These are phyloP conservation scores for Alloteropsis semialata DNA, from an alignment of 176 grass and related monocot genomes.

Conservation along the genomic window DNA sequence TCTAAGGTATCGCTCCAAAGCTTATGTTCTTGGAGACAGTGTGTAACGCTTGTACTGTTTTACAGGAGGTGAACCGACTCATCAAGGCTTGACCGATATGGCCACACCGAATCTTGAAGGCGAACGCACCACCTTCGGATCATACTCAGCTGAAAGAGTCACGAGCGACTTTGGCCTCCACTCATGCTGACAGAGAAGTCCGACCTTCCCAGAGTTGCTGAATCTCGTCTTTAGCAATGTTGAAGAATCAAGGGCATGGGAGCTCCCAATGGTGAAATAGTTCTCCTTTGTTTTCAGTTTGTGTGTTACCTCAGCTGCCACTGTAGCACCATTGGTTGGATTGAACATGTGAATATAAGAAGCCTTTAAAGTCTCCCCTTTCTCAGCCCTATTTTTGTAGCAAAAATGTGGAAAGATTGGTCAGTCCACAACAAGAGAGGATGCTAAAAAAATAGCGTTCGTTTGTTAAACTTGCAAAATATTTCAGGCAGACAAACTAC, in stretches of 20 bases:
- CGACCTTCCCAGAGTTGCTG: constrained; percentile 58
- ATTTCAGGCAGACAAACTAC: neutral
- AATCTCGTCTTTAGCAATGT: constrained; percentile 72
- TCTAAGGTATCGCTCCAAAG: constrained; percentile 22
- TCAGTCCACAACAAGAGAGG: neutral
- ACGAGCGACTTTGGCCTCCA: constrained; percentile 79
- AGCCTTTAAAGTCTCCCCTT: constrained; percentile 79
- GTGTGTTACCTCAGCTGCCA: constrained; percentile 75
- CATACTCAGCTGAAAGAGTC: constrained; percentile 72
- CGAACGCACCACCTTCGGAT: constrained; percentile 60
- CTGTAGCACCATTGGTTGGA: constrained; percentile 51
- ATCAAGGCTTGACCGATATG: constrained; percentile 70
- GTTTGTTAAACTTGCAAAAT: neutral
- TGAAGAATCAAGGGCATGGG: constrained; percentile 47
- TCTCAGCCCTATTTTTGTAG: constrained; percentile 51
- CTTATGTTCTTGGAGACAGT: constrained; percentile 18
- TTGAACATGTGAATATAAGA: constrained; percentile 77
- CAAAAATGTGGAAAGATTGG: neutral
- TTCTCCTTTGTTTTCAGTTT: constrained; percentile 76
- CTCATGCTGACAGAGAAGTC: constrained; percentile 74
- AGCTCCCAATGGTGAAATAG: constrained; percentile 73
- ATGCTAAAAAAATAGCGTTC: neutral
- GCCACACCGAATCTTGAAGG: constrained; percentile 69
- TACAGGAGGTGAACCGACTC: constrained; percentile 17
- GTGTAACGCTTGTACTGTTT: constrained; percentile 25